A percentile compares a stretch with the other conserved stretches of the same genome.
Evolutionary conservation across 1,284 basidiomycete species (phyloP).

Genomic region (Cryptococcus sp.): DNA sequence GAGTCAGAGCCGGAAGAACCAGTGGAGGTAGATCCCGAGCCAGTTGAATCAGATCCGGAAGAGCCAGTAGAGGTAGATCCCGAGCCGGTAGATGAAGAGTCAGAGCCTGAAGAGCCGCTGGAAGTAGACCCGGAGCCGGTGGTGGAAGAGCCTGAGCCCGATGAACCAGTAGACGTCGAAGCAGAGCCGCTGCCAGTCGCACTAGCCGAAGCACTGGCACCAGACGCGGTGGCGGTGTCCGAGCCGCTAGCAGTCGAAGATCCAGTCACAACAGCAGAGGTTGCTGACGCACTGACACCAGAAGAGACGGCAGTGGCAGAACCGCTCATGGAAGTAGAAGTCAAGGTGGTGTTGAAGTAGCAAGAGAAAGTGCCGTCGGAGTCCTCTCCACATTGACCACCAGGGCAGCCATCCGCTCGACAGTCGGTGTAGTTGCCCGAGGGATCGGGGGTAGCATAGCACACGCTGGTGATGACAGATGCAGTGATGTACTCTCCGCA

Average conservation of each 20-base stretch:
- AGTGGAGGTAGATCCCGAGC: not conserved
- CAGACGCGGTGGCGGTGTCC: not conserved
- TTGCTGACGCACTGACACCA: not conserved
- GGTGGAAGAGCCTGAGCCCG: not conserved
- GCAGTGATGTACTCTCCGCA: slow-evolving; percentile 2
- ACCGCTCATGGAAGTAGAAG: not conserved
- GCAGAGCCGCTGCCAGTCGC: not conserved
- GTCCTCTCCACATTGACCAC: slow-evolving; percentile 3
- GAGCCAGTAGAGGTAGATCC: not conserved
- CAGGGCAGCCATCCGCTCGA: slow-evolving; percentile 1
- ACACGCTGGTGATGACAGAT: not conserved
- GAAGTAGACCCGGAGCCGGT: not conserved
- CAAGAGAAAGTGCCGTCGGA: not conserved
- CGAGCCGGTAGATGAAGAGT: not conserved
- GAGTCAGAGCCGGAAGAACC: slow-evolving; percentile 2
- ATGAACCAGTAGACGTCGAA: not conserved
- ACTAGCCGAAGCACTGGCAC: not conserved
- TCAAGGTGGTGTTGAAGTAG: slow-evolving; percentile 2
- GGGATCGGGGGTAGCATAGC: slow-evolving; percentile 1
- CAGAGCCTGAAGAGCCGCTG: not conserved
- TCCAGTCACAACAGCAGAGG: not conserved
- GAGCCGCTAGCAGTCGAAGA: not conserved
- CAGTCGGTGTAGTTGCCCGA: slow-evolving; percentile 3
- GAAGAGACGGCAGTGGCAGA: slow-evolving; percentile 1
- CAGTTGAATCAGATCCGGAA: not conserved